These are phyloP conservation scores for Clavariopsis aquatica DNA, from an alignment of 495 filamentous ascomycete genomes.

Conservation along the genomic window DNA sequence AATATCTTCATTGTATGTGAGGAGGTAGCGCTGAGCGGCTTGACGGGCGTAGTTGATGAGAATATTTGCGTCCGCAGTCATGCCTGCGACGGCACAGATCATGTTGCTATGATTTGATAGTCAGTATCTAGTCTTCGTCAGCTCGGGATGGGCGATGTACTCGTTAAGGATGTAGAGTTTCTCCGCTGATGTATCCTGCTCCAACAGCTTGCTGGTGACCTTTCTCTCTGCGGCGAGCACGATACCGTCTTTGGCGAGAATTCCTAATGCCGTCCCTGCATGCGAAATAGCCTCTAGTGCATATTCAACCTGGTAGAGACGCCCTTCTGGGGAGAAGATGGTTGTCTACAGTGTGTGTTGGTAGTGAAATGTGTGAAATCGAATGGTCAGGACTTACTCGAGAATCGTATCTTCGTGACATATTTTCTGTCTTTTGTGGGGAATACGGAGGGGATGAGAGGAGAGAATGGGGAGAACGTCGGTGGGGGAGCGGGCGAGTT, in stretches of 20 bases:
- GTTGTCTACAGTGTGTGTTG: slow-evolving; percentile 74
- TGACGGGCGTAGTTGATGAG: slow-evolving; percentile 99
- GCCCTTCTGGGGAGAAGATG: slow-evolving; percentile 98
- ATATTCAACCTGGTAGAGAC: slow-evolving; percentile 99
- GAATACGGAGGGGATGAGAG: not conserved
- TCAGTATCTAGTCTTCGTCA: not conserved
- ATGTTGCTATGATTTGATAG: slow-evolving; percentile 71
- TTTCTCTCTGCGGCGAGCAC: slow-evolving; percentile 98
- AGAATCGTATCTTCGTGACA: slow-evolving; percentile 99
- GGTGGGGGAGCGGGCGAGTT: not conserved
- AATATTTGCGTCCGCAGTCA: slow-evolving; percentile 99
- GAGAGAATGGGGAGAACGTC: not conserved
- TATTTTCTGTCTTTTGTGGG: slow-evolving; percentile 44
- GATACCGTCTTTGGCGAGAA: slow-evolving; percentile 96
- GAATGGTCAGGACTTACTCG: slow-evolving; percentile 60
- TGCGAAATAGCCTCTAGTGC: slow-evolving; percentile 98
- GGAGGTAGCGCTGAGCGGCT: slow-evolving; percentile 92
- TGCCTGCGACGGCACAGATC: slow-evolving; percentile 98
- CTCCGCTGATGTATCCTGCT: slow-evolving; percentile 99
- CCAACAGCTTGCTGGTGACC: slow-evolving; percentile 97
- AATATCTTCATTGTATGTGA: slow-evolving; percentile 99
- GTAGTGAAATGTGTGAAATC: slow-evolving; percentile 9
- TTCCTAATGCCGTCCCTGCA: slow-evolving; percentile 93
- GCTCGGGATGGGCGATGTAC: slow-evolving; percentile 56
- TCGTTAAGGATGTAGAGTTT: slow-evolving; percentile 99